These are phyloP conservation scores for Trichomonas vaginalis DNA, from an alignment of 208 protist genomes.

Conservation along the genomic window DNA sequence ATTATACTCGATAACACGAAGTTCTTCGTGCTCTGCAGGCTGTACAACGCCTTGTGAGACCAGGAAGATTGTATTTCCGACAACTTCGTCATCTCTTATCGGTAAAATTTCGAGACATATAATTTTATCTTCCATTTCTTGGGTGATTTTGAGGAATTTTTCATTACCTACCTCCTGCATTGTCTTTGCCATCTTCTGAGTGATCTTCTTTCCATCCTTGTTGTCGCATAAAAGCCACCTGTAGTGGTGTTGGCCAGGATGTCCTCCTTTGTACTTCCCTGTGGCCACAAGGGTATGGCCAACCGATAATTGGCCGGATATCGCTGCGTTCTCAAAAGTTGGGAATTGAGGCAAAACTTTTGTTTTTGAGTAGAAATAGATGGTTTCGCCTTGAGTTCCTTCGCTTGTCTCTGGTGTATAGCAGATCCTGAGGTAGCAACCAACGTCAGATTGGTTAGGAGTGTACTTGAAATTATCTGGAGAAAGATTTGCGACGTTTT, in stretches of 20 bases:
- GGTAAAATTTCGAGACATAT: neutral
- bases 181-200: neutral
- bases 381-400: neutral
- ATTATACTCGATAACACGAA: too few relatives aligned
- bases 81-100: neutral
- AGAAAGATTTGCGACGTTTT: neutral
- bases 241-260: neutral
- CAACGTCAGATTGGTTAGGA: neutral
- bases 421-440: neutral
- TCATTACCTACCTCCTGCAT: too few relatives aligned
- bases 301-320: neutral
- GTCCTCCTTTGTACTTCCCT: neutral
- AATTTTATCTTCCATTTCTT: neutral
- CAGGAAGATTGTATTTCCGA: neutral
- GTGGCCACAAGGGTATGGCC: neutral
- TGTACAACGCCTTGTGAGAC: neutral
- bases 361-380: neutral
- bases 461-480: neutral
- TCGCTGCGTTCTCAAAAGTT: neutral
- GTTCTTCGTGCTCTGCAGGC: neutral
- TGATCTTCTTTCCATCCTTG: neutral
- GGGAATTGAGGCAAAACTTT: neutral
- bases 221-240: neutral
- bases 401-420: neutral
- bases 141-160: neutral